phyloP scores from a whole-genome alignment of 495 filamentous ascomycete genomes.

The Aspergillus affinis region DNA sequence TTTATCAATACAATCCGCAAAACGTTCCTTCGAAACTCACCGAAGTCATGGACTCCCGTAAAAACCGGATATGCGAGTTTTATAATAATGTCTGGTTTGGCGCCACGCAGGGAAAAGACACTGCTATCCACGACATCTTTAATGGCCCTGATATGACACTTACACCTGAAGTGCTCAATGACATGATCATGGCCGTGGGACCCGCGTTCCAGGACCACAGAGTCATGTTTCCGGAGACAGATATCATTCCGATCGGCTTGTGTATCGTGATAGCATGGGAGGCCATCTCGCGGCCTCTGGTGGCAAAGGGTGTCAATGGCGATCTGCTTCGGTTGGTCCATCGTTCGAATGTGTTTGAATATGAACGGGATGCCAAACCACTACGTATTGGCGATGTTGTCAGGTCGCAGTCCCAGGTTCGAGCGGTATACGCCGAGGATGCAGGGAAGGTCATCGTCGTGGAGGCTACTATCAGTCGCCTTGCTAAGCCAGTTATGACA shows the following conservation, averaged over 20 bases:
- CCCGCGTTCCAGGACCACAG: conserved; percentile 17
- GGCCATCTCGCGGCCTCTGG: conserved; percentile 28
- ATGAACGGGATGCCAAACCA: conserved; percentile 15
- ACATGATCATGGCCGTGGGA: conserved; percentile 9
- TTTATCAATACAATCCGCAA: conserved; percentile 75
- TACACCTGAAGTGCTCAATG: conserved; percentile 11
- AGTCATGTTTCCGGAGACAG: conserved; percentile 7
- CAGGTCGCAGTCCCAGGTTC: conserved; percentile 17
- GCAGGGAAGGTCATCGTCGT: conserved; percentile 27
- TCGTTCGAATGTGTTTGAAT: conserved; percentile 29
- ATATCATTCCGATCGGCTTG: conserved; percentile 20
- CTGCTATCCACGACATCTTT: conserved; percentile 50
- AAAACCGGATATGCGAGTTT: conserved; percentile 86
- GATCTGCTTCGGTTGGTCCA: conserved; percentile 38
- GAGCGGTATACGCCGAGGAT: conserved; percentile 22
- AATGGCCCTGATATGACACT: conserved; percentile 17
- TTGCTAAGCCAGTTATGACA: conserved; percentile 22
- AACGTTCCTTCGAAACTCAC: conserved; percentile 74
- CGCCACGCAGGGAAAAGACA: conserved; percentile 43
- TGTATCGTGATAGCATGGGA: conserved; percentile 35
- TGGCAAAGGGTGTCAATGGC: conserved; percentile 20
- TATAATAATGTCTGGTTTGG: conserved; percentile 93
- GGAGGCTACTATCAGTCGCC: conserved; percentile 25
- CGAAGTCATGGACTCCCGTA: conserved; percentile 81
- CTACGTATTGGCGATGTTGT: conserved; percentile 30